Evolutionary conservation across 352 stramenopile species (phyloP).

Genomic region (Ophiocytium majus): DNA sequence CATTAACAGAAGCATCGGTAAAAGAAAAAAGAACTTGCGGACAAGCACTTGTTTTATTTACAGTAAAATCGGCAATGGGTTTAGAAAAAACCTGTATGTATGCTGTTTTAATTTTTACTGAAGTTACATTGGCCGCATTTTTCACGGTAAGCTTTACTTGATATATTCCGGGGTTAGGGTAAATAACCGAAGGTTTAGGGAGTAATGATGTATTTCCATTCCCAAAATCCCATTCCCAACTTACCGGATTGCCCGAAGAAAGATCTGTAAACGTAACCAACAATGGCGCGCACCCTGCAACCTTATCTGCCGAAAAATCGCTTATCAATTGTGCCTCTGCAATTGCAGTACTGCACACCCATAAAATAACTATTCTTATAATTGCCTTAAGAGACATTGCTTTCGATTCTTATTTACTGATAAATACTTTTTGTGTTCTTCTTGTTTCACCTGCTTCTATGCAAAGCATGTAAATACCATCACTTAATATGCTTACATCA

Average conservation of each 20-base stretch:
- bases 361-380: conserved; percentile 24
- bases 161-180: conserved; percentile 19
- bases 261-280: conserved; percentile 21
- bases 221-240: conserved; percentile 19
- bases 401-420: conserved; percentile 22
- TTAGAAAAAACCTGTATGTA: conserved; percentile 22
- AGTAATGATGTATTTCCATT: conserved; percentile 22
- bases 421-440: conserved; percentile 23
- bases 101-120: conserved; percentile 22
- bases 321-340: conserved; percentile 19
- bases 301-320: conserved; percentile 19
- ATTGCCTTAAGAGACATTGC: conserved; percentile 20
- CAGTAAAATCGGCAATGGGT: conserved; percentile 19
- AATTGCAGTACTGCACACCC: conserved; percentile 19
- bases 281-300: conserved; percentile 16
- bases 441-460: conserved; percentile 20
- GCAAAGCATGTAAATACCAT: conserved; percentile 21
- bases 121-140: conserved; percentile 20
- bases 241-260: conserved; percentile 19
- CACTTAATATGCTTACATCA: conserved; percentile 22
- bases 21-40: conserved; percentile 21
- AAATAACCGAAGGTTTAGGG: conserved; percentile 20
- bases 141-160: conserved; percentile 20
- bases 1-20: conserved; percentile 20
- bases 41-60: conserved; percentile 22